Percentiles rank a stretch among this genome's conserved stretches.
Conservation (phyloP, 2,329 filamentous ascomycete genomes). For the Mycosphaerella arachidis region DNA sequence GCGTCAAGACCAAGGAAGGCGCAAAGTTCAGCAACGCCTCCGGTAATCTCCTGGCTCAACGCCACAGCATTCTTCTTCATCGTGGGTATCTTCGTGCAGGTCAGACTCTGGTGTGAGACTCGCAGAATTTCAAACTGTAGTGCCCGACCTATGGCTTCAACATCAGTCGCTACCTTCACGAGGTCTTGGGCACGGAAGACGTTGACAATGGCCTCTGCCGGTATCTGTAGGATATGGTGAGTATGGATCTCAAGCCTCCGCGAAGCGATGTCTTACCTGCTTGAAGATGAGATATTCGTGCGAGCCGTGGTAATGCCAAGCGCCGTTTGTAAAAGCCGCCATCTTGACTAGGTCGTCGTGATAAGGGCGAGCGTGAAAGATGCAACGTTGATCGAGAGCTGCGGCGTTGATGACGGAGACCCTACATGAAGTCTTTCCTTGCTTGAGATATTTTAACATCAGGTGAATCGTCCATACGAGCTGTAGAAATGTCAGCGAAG, state of each 20-base stretch:
- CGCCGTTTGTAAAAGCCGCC: conserved; percentile 2
- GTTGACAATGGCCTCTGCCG: conserved; percentile 6
- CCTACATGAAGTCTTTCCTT: background rate
- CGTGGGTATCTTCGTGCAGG: conserved; percentile 1
- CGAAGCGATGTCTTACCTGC: background rate
- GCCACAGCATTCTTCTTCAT: background rate
- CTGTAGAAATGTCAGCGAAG: no score
- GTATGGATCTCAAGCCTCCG: background rate
- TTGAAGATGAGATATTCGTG: background rate
- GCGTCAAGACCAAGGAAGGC: conserved; percentile 5
- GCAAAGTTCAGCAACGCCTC: background rate
- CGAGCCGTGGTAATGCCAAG: conserved; percentile 6
- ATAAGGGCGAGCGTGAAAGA: conserved; percentile 5
- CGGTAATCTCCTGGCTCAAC: background rate
- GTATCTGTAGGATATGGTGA: conserved; percentile 5
- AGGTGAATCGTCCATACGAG: conserved; percentile 7
- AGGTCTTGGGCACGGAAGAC: conserved; percentile 5
- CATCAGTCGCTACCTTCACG: background rate
- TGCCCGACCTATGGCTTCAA: background rate
- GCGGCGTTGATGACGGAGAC: conserved; percentile 6
- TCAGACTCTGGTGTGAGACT: background rate
- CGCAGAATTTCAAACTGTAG: conserved; percentile 4
- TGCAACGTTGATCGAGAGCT: background rate
- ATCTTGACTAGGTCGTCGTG: conserved; percentile 2
- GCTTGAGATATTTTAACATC: conserved; percentile 2